Percentiles rank a stretch among this genome's conserved stretches.
phyloP scores from a whole-genome alignment of 1,139 yeast genomes.

The Candida labiduridarum region DNA sequence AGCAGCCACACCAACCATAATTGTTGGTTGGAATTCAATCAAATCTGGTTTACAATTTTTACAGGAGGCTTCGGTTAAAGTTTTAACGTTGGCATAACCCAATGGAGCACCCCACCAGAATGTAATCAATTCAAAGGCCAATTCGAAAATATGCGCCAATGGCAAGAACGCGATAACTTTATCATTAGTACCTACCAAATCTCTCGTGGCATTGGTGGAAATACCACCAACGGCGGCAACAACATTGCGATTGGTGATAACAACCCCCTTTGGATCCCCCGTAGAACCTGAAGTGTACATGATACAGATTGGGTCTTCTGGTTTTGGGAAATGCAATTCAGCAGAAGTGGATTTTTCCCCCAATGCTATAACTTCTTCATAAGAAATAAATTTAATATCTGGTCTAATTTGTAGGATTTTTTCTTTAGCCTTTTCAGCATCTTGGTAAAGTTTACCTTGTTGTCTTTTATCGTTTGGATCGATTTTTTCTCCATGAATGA shows the following conservation, averaged over 20 bases:
- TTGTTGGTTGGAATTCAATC: conserved; percentile 82
- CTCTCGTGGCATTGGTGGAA: conserved; percentile 60
- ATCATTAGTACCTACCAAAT: conserved; percentile 56
- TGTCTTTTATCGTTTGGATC: conserved; percentile 65
- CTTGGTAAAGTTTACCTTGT: conserved; percentile 56
- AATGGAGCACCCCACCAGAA: conserved; percentile 89
- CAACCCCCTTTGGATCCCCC: conserved; percentile 97
- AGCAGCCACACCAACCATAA: conserved; percentile 99
- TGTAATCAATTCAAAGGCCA: conserved; percentile 76
- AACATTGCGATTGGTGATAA: conserved; percentile 74
- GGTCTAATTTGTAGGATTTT: conserved; percentile 68
- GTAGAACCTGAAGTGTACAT: conserved; percentile 99
- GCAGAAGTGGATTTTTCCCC: conserved; percentile 55
- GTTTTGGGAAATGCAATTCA: conserved; percentile 53
- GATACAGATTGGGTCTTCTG: conserved; percentile 83
- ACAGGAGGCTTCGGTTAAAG: conserved; percentile 80
- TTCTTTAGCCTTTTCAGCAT: conserved; percentile 59
- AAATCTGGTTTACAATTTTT: conserved; percentile 89
- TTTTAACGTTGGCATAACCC: conserved; percentile 93
- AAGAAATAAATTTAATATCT: conserved; percentile 68
- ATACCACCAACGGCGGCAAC: conserved; percentile 87
- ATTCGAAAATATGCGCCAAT: conserved; percentile 93
- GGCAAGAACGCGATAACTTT: conserved; percentile 88
- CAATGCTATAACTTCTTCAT: conserved; percentile 62
- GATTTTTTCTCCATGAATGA: conserved; percentile 71